phyloP scores from a whole-genome alignment of 2,329 filamentous ascomycete species.

The Fusarium nygamai region DNA sequence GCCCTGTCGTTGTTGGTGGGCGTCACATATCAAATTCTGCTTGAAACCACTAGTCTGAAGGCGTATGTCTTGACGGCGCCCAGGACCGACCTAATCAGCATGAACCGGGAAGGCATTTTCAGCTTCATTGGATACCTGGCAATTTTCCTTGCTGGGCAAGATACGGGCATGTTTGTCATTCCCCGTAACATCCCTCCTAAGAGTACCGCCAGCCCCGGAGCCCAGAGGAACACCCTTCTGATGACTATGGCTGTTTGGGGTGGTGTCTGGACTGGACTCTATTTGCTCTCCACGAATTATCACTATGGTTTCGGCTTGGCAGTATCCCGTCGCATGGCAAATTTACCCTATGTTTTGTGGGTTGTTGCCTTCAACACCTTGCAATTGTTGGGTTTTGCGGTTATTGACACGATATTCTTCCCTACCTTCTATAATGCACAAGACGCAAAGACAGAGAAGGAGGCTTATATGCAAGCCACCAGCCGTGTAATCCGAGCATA shows the following conservation, averaged over 20 bases:
- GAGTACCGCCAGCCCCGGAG: slow-evolving; percentile 53
- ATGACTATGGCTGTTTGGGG: slow-evolving; percentile 73
- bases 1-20: slow-evolving; percentile 76
- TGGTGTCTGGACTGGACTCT: slow-evolving; percentile 74
- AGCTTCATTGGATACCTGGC: slow-evolving; percentile 94
- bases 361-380: slow-evolving; percentile 88
- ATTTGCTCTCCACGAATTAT: slow-evolving; percentile 74
- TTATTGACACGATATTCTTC: slow-evolving; percentile 82
- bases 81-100: slow-evolving; percentile 80
- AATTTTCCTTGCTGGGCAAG: slow-evolving; percentile 92
- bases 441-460: slow-evolving; percentile 66
- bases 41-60: slow-evolving; percentile 83
- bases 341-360: slow-evolving; percentile 94
- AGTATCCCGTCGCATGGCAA: slow-evolving; percentile 90
- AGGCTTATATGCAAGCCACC: slow-evolving; percentile 74
- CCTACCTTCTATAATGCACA: slow-evolving; percentile 72
- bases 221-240: slow-evolving; percentile 67
- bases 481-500: slow-evolving; percentile 84
- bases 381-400: slow-evolving; percentile 82
- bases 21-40: slow-evolving; percentile 75
- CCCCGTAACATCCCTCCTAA: slow-evolving; percentile 64
- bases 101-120: slow-evolving; percentile 95
- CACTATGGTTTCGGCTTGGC: slow-evolving; percentile 75
- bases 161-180: slow-evolving; percentile 81
- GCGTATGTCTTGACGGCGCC: slow-evolving; percentile 85